These are phyloP conservation scores for Speleostelium caveatum DNA, from an alignment of 78 protist species.

Conservation along the genomic window DNA sequence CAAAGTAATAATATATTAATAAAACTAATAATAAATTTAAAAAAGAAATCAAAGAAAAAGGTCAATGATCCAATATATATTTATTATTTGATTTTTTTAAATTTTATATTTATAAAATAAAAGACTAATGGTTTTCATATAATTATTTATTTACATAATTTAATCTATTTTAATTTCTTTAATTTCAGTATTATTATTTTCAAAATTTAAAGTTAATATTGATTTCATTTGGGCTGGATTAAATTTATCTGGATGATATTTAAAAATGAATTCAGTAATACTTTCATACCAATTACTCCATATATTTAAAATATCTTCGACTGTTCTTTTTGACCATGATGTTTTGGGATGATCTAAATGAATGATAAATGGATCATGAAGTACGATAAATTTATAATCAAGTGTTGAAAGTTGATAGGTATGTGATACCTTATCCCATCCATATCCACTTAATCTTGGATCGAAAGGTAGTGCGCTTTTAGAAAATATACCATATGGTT, in stretches of 20 bases:
- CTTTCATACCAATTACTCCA: not conserved
- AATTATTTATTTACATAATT: too few relatives aligned
- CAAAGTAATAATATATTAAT: too few relatives aligned
- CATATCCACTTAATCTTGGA: constrained; percentile 6
- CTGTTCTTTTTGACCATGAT: not conserved
- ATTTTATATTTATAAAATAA: too few relatives aligned
- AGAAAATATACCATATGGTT: not conserved
- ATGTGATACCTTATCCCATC: constrained; percentile 24
- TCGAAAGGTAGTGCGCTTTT: not conserved
- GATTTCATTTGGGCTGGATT: not conserved
- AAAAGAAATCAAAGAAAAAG: too few relatives aligned
- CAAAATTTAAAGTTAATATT: not conserved
- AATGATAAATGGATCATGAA: not conserved
- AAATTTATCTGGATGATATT: not conserved
- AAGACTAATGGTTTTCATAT: too few relatives aligned
- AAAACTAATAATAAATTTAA: too few relatives aligned
- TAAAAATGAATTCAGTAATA: constrained; percentile 3
- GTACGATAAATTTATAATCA: not conserved
- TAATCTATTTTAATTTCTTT: not conserved
- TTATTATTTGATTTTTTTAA: too few relatives aligned
- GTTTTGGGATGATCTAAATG: not conserved
- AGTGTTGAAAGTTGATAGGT: not conserved
- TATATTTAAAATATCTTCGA: not conserved
- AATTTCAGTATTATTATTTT: too few relatives aligned
- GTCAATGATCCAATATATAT: too few relatives aligned